These are phyloP conservation scores for Mesembryanthemum crystallinum DNA, from an alignment of 148 eudicot species.

Conservation along the genomic window DNA sequence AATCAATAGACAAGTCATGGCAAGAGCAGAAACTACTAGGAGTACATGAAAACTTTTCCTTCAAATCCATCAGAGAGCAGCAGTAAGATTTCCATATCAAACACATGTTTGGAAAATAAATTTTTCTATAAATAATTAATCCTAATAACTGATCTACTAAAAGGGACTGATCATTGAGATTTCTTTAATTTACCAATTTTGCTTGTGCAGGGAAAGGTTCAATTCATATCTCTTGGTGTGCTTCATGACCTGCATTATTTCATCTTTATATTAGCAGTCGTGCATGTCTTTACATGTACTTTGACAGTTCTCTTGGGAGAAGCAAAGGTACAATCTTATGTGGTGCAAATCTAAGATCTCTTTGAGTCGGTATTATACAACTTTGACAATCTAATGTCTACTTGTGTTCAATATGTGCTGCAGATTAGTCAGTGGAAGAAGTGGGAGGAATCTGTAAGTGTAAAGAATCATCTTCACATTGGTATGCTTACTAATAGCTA, in stretches of 20 bases:
- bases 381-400: background rate
- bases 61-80: background rate
- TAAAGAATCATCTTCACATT: background rate
- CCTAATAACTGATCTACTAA: no score
- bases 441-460: constrained; percentile 28
- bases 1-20: no score
- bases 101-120: no score
- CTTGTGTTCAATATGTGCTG: constrained; percentile 6
- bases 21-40: background rate
- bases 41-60: background rate
- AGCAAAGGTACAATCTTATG: constrained; percentile 19
- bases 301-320: constrained; percentile 31
- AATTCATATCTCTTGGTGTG: constrained; percentile 25
- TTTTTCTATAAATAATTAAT: no score
- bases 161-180: no score
- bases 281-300: constrained; percentile 31
- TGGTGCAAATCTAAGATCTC: background rate
- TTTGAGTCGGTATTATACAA: background rate
- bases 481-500: constrained; percentile 3
- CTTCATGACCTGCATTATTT: constrained; percentile 33
- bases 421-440: constrained; percentile 35
- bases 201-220: constrained; percentile 27
- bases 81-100: no score
- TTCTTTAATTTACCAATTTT: background rate
- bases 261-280: constrained; percentile 34